Conservation (phyloP, 2,329 filamentous ascomycete genomes). For the Phyllosticta capitalensis region DNA sequence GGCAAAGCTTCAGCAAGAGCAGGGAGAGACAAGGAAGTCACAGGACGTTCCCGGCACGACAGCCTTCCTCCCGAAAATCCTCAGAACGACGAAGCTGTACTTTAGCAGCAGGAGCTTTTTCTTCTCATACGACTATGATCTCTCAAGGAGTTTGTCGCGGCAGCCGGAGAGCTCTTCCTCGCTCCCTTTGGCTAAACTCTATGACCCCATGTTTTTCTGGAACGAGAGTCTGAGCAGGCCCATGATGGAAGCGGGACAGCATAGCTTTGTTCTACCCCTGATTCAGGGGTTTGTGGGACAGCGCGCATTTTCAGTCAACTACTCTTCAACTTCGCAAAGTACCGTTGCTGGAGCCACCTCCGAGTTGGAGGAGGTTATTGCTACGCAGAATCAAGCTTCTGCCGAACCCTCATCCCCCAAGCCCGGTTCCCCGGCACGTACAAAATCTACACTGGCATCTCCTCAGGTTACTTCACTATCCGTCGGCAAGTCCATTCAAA, state of each 20-base stretch:
- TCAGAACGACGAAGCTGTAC: slow-evolving; percentile 74
- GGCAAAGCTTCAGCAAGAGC: neutral
- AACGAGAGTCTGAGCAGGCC: slow-evolving; percentile 66
- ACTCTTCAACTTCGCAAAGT: slow-evolving; percentile 27
- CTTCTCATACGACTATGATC: slow-evolving; percentile 89
- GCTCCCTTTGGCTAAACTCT: slow-evolving; percentile 59
- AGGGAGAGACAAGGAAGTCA: neutral
- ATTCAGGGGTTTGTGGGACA: slow-evolving; percentile 96
- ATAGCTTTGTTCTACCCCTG: slow-evolving; percentile 65
- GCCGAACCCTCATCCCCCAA: slow-evolving; percentile 14
- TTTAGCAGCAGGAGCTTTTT: slow-evolving; percentile 81
- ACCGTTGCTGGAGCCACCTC: slow-evolving; percentile 25
- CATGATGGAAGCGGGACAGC: slow-evolving; percentile 64
- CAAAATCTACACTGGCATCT: slow-evolving; percentile 1
- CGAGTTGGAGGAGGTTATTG: slow-evolving; percentile 26
- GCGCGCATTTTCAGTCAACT: slow-evolving; percentile 63
- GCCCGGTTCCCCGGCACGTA: slow-evolving; percentile 16
- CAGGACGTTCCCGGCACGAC: slow-evolving; percentile 17
- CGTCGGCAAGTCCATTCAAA: slow-evolving; percentile 15
- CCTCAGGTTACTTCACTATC: slow-evolving; percentile 7
- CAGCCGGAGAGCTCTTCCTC: slow-evolving; percentile 33
- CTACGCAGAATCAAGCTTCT: slow-evolving; percentile 17
- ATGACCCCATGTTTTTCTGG: slow-evolving; percentile 83
- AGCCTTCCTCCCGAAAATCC: slow-evolving; percentile 64
- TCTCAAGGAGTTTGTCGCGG: slow-evolving; percentile 56